phyloP scores from a whole-genome alignment of 805 yeast species.

The Candida rishiriensis region DNA sequence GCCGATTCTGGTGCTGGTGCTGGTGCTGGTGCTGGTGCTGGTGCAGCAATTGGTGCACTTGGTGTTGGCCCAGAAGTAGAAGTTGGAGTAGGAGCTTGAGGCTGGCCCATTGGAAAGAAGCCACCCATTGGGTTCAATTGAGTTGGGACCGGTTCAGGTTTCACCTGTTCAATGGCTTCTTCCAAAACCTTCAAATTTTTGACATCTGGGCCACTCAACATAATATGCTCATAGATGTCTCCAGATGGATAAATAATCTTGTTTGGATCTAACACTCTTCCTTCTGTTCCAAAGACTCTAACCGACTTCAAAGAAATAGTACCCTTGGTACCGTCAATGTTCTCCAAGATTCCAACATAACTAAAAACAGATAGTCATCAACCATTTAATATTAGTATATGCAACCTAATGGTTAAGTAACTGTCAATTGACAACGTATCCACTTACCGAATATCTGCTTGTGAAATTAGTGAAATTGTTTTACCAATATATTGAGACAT shows the following conservation, averaged over 20 bases:
- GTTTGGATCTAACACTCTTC: slow-evolving; percentile 66
- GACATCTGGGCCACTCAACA: slow-evolving; percentile 88
- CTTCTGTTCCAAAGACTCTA: slow-evolving; percentile 87
- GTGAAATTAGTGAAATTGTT: slow-evolving; percentile 75
- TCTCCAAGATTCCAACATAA: slow-evolving; percentile 84
- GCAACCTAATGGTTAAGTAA: too few relatives aligned
- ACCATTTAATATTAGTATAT: background rate
- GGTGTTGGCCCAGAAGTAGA: slow-evolving; percentile 13
- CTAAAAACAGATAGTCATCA: slow-evolving; percentile 32
- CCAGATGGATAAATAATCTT: slow-evolving; percentile 69
- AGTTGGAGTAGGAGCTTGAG: slow-evolving; percentile 19
- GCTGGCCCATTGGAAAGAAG: slow-evolving; percentile 16
- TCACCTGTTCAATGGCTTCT: slow-evolving; percentile 56
- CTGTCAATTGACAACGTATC: slow-evolving; percentile 2
- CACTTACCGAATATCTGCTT: slow-evolving; percentile 60
- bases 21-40: slow-evolving; percentile 11
- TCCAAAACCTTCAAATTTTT: slow-evolving; percentile 85
- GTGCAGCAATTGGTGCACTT: slow-evolving; percentile 12
- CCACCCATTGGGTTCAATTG: slow-evolving; percentile 17
- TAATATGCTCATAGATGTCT: slow-evolving; percentile 68
- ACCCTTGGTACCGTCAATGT: slow-evolving; percentile 84
- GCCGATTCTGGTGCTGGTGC: slow-evolving; percentile 1
- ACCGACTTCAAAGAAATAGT: slow-evolving; percentile 82
- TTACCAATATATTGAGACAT: slow-evolving; percentile 96
- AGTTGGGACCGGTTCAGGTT: slow-evolving; percentile 44